phyloP scores from a whole-genome alignment of 768 basidiomycete genomes.

The Boletus rubroflammeus region DNA sequence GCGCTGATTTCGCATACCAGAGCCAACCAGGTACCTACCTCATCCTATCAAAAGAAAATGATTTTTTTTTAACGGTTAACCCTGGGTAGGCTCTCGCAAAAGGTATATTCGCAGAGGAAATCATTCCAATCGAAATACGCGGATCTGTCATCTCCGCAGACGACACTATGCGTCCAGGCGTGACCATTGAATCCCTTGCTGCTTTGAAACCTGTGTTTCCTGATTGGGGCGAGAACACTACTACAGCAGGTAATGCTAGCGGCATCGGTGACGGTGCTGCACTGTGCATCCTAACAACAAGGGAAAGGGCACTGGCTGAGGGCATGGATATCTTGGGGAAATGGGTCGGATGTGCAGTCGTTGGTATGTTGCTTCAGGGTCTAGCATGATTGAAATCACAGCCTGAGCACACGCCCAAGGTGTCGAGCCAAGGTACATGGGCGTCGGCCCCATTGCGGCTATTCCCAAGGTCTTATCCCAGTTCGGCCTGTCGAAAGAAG shows the following conservation, averaged over 20 bases:
- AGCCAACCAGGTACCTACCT: constrained; percentile 52
- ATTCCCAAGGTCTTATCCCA: constrained; percentile 65
- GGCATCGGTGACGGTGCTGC: constrained; percentile 94
- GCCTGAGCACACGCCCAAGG: constrained; percentile 36
- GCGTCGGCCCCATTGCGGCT: constrained; percentile 68
- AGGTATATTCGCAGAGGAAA: constrained; percentile 83
- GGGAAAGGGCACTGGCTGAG: constrained; percentile 69
- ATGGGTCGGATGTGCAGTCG: constrained; percentile 73
- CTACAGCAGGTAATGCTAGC: constrained; percentile 84
- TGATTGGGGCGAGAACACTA: constrained; percentile 65
- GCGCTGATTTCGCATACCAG: constrained; percentile 85
- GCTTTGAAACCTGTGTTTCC: constrained; percentile 86
- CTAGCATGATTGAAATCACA: neutral
- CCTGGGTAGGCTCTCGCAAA: constrained; percentile 51
- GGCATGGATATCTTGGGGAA: constrained; percentile 81
- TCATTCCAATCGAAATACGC: constrained; percentile 77
- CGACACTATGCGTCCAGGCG: constrained; percentile 84
- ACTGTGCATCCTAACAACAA: constrained; percentile 75
- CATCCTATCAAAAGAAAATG: neutral
- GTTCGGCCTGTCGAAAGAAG: constrained; percentile 61
- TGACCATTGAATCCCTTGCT: constrained; percentile 71
- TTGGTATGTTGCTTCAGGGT: constrained; percentile 46
- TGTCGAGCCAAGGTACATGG: constrained; percentile 77
- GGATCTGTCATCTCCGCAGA: constrained; percentile 68
- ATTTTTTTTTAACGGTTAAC: neutral